Conservation (phyloP, 2,329 filamentous ascomycete species). For the Epichloe baconii region DNA sequence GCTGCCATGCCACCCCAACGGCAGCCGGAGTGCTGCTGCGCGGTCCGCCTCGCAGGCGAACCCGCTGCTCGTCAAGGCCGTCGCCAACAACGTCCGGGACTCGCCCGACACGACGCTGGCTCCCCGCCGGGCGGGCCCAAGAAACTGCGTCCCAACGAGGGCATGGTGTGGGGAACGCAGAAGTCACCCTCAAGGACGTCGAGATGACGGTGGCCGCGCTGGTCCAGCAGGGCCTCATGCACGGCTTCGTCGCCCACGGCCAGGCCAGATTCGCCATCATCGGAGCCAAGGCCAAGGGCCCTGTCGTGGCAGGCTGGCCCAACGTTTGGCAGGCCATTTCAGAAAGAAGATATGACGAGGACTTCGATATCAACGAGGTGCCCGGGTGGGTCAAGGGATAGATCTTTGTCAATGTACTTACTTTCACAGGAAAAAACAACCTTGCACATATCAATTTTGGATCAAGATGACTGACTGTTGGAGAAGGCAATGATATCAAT, state of each 20-base stretch:
- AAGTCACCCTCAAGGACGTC: conserved; percentile 49
- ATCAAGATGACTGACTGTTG: not conserved
- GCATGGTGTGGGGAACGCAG: conserved; percentile 51
- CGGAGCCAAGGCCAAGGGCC: conserved; percentile 55
- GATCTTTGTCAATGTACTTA: not conserved
- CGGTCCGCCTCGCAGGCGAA: conserved; percentile 30
- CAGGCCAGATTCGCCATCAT: conserved; percentile 70
- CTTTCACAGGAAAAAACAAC: not conserved
- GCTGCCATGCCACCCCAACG: conserved; percentile 21
- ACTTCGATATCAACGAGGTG: conserved; percentile 49
- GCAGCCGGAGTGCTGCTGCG: conserved; percentile 1
- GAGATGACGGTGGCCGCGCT: conserved; percentile 67
- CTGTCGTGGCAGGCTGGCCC: conserved; percentile 63
- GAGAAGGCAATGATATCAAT: too few species aligned
- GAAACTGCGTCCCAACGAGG: conserved; percentile 42
- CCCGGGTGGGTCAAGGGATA: conserved; percentile 59
- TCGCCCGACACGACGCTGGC: conserved; percentile 28
- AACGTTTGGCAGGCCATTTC: conserved; percentile 56
- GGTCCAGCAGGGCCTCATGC: conserved; percentile 66
- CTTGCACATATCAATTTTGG: not conserved
- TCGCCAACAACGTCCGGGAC: conserved; percentile 31
- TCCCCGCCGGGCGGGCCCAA: conserved; percentile 33
- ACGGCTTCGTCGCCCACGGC: conserved; percentile 71
- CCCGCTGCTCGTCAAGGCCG: conserved; percentile 37
- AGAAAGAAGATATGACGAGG: conserved; percentile 44